Base-by-base conservation (phyloP, 2,329 filamentous ascomycete genomes). In the Lithohypha guttulata region DNA sequence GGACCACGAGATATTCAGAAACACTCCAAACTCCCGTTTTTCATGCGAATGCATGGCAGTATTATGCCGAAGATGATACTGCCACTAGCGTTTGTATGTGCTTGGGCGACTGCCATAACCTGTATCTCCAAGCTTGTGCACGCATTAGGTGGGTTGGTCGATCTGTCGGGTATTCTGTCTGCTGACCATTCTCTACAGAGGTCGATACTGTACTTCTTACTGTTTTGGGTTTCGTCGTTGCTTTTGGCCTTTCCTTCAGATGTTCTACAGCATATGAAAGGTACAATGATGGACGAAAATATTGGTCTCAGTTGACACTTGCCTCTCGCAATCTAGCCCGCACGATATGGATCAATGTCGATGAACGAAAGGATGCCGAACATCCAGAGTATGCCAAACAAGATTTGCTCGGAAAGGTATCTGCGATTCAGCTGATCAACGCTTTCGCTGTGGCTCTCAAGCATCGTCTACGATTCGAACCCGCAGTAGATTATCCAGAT, bases 381-480 rank as follows among this genome's bases (percentile, higher is more conserved):
- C 22, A 35, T 2, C 42, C 42, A 3, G 41, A 49, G 32, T 21
- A 32, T 2, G 68, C 69, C 14, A 84, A 84, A 52, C 68, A 80
- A 29, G 77, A 81, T 48, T 53, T 86, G 2, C 66, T 91, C 9
- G 71, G 66, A 39, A 89, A 89, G 59, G 55, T 84, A 22, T 77
- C 77, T 11, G 77, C 77, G 5, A 73, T 91, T 59, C 89, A 91
- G 56, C 68, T 91, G 5, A 69, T 91, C 46, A 71, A 84, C 19
- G 81, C 83, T 2, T 91, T 83, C 51, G 72, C 82, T n/a, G 68
- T 83, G 13, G 64, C 84, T 2, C 67, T 93, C 43, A 89, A 89
- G 63, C 84, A 91, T 61, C 79, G 77, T 52, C 72, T 93, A 21
- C 81, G 84, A 21, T 89, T 89, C 57, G 84, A 93, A 56, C 84